phyloP scores from a whole-genome alignment of 1,139 yeast species.

The Diutina rugosa region DNA sequence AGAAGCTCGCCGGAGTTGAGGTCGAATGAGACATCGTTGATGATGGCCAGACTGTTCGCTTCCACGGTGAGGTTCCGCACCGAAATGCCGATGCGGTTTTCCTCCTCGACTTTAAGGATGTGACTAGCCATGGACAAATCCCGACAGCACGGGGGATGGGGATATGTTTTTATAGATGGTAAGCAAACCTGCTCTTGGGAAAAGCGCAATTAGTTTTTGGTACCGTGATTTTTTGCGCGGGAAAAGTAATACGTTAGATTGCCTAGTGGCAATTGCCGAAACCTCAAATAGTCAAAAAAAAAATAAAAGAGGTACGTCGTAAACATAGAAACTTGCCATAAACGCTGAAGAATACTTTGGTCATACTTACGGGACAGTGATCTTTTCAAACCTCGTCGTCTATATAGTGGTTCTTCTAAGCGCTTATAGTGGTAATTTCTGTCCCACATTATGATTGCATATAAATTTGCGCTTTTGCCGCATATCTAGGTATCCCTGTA shows the following conservation, averaged over 20 bases:
- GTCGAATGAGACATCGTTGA: conserved; percentile 39
- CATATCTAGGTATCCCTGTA: background rate
- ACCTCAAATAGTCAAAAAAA: background rate
- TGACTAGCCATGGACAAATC: background rate
- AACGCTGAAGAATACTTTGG: too few relatives aligned
- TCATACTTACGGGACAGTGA: too few relatives aligned
- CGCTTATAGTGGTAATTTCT: too few relatives aligned
- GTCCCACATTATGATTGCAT: background rate
- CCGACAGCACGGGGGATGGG: background rate
- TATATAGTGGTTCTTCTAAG: too few relatives aligned
- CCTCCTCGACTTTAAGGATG: background rate
- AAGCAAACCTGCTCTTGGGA: background rate
- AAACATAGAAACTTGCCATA: too few relatives aligned
- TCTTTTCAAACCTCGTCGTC: too few relatives aligned
- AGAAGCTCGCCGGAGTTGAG: conserved; percentile 40
- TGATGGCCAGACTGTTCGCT: conserved; percentile 13
- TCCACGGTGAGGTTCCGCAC: conserved; percentile 20
- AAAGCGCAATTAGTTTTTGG: background rate
- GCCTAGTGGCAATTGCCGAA: background rate
- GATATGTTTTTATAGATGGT: background rate
- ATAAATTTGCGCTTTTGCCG: background rate
- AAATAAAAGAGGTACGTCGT: too few relatives aligned
- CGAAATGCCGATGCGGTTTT: conserved; percentile 13
- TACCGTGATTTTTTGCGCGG: background rate
- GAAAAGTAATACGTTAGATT: background rate